phyloP scores from a whole-genome alignment of 768 basidiomycete genomes.

The Hygrophorus pudorinus region DNA sequence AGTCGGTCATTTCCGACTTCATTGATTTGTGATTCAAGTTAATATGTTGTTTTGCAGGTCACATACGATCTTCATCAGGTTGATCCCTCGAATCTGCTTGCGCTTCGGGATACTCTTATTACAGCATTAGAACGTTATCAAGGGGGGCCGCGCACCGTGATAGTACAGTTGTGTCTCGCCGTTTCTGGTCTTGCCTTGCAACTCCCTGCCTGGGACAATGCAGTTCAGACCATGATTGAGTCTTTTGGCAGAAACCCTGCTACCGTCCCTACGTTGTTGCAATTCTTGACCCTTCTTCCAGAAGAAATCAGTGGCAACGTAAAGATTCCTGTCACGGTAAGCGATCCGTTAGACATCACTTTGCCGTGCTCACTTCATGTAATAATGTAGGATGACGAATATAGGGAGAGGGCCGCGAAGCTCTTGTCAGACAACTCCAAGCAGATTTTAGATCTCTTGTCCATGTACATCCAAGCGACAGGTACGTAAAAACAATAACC shows the following conservation, averaged over 20 bases:
- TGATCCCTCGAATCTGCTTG: constrained; percentile 53
- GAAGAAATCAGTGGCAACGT: constrained; percentile 82
- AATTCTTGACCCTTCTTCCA: constrained; percentile 85
- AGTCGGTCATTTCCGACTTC: constrained; percentile 34
- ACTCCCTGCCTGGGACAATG: constrained; percentile 75
- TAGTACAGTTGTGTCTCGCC: constrained; percentile 85
- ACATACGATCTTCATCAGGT: constrained; percentile 93
- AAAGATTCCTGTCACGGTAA: constrained; percentile 79
- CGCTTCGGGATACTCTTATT: constrained; percentile 84
- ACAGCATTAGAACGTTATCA: constrained; percentile 64
- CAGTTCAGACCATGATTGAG: constrained; percentile 74
- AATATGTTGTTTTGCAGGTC: constrained; percentile 49
- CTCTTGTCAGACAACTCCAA: constrained; percentile 61
- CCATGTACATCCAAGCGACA: constrained; percentile 80
- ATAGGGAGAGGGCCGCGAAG: constrained; percentile 44
- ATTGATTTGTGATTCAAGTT: background rate
- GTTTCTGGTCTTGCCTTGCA: constrained; percentile 88
- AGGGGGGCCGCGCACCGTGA: constrained; percentile 70
- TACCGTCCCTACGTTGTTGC: constrained; percentile 75
- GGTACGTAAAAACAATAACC: constrained; percentile 44
- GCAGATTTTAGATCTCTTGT: constrained; percentile 66
- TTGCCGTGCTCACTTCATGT: constrained; percentile 4
- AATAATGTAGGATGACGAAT: constrained; percentile 62
- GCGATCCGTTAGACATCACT: constrained; percentile 20
- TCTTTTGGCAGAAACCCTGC: constrained; percentile 75